A percentile compares a stretch with the other conserved stretches of the same genome.
Conservation (phyloP, 2,329 filamentous ascomycete genomes). For the Pseudogymnoascus sp. region DNA sequence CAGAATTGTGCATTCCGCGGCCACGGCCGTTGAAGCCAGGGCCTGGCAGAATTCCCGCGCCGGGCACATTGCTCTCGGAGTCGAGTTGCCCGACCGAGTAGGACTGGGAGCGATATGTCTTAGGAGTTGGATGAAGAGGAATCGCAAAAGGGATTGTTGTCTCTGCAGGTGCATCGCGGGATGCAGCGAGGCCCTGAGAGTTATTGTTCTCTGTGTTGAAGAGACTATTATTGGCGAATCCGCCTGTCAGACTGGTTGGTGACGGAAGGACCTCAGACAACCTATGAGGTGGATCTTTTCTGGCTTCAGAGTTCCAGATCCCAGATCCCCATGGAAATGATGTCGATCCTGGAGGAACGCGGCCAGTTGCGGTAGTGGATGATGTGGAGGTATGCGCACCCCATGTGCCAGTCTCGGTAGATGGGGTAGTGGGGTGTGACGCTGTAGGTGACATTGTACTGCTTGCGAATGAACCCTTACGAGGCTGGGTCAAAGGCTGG, state of each 20-base stretch:
- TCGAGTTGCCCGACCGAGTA: conserved; percentile 92
- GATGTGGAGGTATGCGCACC: conserved; percentile 42
- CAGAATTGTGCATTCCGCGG: conserved; percentile 48
- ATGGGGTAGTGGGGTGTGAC: conserved; percentile 74
- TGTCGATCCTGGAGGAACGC: conserved; percentile 34
- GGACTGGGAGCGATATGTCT: conserved; percentile 90
- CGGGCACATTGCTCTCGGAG: conserved; percentile 41
- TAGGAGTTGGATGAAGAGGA: conserved; percentile 80
- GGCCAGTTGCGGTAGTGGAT: conserved; percentile 33
- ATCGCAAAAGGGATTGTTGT: conserved; percentile 77
- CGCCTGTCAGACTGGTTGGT: conserved; percentile 52
- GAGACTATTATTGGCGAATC: conserved; percentile 30
- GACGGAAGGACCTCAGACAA: conserved; percentile 68
- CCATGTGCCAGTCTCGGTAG: conserved; percentile 55
- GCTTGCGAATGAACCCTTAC: conserved; percentile 70
- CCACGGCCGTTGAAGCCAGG: conserved; percentile 21
- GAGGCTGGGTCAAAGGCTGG: conserved; percentile 50
- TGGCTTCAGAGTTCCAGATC: conserved; percentile 70
- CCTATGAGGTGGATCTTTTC: conserved; percentile 68
- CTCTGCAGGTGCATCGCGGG: conserved; percentile 45
- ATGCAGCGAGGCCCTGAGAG: conserved; percentile 42
- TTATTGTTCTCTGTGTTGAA: conserved; percentile 43
- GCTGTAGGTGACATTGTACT: conserved; percentile 69
- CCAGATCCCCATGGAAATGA: conserved; percentile 66
- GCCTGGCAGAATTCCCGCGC: conserved; percentile 16